Evolutionary conservation across 768 basidiomycete genomes (phyloP).

Genomic region (Russula earlei): DNA sequence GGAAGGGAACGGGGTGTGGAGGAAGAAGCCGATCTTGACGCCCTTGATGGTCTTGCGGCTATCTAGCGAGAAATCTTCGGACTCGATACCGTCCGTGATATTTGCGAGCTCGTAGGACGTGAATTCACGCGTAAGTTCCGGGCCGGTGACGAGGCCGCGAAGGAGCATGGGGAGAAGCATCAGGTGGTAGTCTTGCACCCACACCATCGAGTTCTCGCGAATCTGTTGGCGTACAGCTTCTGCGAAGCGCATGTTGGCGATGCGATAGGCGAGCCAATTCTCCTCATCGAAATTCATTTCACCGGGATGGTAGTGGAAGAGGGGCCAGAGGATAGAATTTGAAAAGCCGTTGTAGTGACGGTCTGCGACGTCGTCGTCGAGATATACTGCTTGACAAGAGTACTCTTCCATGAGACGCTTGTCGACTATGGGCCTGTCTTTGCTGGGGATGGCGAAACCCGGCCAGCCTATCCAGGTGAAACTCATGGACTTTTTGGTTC

Average conservation of each 20-base stretch:
- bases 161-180: conserved; percentile 97
- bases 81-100: conserved; percentile 64
- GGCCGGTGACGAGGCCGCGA: conserved; percentile 79
- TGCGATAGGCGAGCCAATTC: conserved; percentile 96
- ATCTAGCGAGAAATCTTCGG: conserved; percentile 33
- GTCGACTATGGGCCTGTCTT: conserved; percentile 88
- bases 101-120: conserved; percentile 52
- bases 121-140: conserved; percentile 43
- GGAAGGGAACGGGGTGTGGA: conserved; percentile 96
- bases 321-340: conserved; percentile 98
- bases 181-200: conserved; percentile 98
- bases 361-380: conserved; percentile 97
- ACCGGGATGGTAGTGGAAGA: conserved; percentile 99
- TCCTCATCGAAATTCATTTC: conserved; percentile 99
- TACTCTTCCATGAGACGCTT: conserved; percentile 89
- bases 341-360: conserved; percentile 98
- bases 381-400: conserved; percentile 95
- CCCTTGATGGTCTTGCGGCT: conserved; percentile 39
- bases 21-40: conserved; percentile 96
- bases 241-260: conserved; percentile 92
- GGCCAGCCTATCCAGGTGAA: conserved; percentile 99
- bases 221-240: conserved; percentile 76
- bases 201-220: conserved; percentile 86
- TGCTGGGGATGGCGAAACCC: conserved; percentile 85
- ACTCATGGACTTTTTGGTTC: conserved; percentile 95